Evolutionary conservation across 495 filamentous ascomycete genomes (phyloP).

Genomic region (Talaromyces wortmannii): DNA sequence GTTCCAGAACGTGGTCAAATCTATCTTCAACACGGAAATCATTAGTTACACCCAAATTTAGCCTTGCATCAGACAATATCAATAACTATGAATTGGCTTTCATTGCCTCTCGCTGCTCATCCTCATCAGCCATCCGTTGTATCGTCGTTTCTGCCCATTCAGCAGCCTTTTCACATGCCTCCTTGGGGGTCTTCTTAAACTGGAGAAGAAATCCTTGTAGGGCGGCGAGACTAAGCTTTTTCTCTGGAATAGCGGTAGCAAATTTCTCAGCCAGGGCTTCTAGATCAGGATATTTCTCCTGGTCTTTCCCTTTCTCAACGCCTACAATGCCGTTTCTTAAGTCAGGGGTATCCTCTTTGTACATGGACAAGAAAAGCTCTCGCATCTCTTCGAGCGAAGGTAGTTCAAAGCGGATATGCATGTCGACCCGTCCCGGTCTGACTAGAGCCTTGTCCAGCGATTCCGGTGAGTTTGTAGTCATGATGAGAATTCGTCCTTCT

Average conservation of each 20-base stretch:
- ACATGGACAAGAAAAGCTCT: conserved; percentile 63
- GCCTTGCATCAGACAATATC: too few relatives aligned
- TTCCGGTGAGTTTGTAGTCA: conserved; percentile 76
- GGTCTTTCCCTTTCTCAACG: conserved; percentile 1
- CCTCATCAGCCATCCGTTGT: conserved; percentile 46
- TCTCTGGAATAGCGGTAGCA: conserved; percentile 51
- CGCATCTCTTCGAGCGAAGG: conserved; percentile 51
- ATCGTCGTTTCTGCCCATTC: conserved; percentile 52
- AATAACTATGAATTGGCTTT: neutral
- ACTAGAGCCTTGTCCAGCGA: conserved; percentile 68
- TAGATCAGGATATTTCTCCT: neutral
- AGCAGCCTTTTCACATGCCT: conserved; percentile 52
- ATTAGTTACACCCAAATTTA: too few relatives aligned
- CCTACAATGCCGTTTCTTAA: neutral
- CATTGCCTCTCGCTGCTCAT: conserved; percentile 9
- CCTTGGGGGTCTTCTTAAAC: conserved; percentile 47
- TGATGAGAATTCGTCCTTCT: conserved; percentile 73
- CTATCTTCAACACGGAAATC: too few relatives aligned
- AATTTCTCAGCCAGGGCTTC: conserved; percentile 47
- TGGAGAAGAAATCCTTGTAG: conserved; percentile 66
- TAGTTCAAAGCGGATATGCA: conserved; percentile 60
- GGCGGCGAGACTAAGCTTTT: conserved; percentile 67
- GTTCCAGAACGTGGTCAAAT: too few relatives aligned
- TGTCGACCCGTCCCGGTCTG: conserved; percentile 68
- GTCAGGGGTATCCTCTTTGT: conserved; percentile 14